These are phyloP conservation scores for Pestalotiopsis sp. DNA, from an alignment of 2,329 filamentous ascomycete species.

Conservation along the genomic window DNA sequence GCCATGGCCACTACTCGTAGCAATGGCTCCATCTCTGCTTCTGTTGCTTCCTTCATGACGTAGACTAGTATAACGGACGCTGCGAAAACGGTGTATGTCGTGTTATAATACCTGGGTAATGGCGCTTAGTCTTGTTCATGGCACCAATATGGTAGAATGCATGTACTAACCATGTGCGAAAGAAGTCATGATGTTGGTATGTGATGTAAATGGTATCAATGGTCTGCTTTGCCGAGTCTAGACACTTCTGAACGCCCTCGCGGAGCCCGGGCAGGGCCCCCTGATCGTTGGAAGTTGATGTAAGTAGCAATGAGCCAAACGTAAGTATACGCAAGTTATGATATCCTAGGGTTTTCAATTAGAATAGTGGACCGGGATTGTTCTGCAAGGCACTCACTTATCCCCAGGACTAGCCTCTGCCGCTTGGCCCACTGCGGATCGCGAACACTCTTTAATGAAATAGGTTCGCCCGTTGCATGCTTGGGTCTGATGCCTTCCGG, in stretches of 20 bases:
- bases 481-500: slow-evolving; percentile 23
- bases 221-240: slow-evolving; percentile 29
- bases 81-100: slow-evolving; percentile 31
- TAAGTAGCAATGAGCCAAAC: slow-evolving; percentile 29
- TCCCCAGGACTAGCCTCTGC: slow-evolving; percentile 24
- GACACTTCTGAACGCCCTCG: slow-evolving; percentile 24
- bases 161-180: slow-evolving; percentile 22
- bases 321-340: slow-evolving; percentile 29
- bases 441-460: slow-evolving; percentile 21
- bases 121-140: neutral
- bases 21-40: slow-evolving; percentile 20
- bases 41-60: slow-evolving; percentile 23
- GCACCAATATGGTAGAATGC: too few relatives aligned
- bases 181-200: slow-evolving; percentile 32
- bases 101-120: slow-evolving; percentile 30
- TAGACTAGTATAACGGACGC: slow-evolving; percentile 32
- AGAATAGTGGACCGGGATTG: neutral
- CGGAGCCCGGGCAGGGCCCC: slow-evolving; percentile 19
- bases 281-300: slow-evolving; percentile 20
- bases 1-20: slow-evolving; percentile 25
- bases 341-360: slow-evolving; percentile 14
- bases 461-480: slow-evolving; percentile 16
- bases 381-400: slow-evolving; percentile 15
- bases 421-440: slow-evolving; percentile 30
- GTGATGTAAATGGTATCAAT: slow-evolving; percentile 31